Base-by-base conservation (phyloP, 805 yeast genomes). In the Metschnikowia henanensis region DNA sequence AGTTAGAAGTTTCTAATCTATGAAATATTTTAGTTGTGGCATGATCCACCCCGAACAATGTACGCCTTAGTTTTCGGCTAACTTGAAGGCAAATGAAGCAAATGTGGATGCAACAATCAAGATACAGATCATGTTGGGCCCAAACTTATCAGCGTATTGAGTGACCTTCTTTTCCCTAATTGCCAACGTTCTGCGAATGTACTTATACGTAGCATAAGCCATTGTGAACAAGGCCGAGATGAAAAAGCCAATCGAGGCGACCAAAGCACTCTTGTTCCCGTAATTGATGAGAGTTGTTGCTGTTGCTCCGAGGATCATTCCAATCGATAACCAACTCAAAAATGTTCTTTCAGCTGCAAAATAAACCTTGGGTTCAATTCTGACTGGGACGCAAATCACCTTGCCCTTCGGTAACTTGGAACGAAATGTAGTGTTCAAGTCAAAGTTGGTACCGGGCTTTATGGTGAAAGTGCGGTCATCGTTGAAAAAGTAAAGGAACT, bases 361-460 rank as follows among this genome's bases (percentile, higher is more conserved):
- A 64, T 94, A 94, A n/a, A 94, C 99, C 70, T 94, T 94, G 46
- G 99, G 99, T 67, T 94, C 99, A 29, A 94, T 91, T 58, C 99
- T 80, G 30, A 94, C 95, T 2, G 98, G 99, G 7, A 94, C 94
- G 58, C 90, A 81, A 46, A 94, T 87, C 35, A 78, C 76, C 65
- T 90, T 91, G 2, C 98, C 99, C 32, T 86, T 81, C 18, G 99
- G 98, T 9, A 94, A 86, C 47, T 65, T 68, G 50, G 83, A 75
- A 43, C 56, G 80, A 75, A 65, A 64, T 6, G 74, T 64, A 30
- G 57, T 49, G 55, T 70, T 70, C 56, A 71, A 62, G 59, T 72
- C 75, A 52, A 64, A 72, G 56, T 70, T 67, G 23, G 73, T 70
- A 43, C 77, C 77, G 31, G 64, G 61, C 53, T 70, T 70, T 37